phyloP scores from a whole-genome alignment of 768 basidiomycete genomes.

The Pleurotus cornucopiae region DNA sequence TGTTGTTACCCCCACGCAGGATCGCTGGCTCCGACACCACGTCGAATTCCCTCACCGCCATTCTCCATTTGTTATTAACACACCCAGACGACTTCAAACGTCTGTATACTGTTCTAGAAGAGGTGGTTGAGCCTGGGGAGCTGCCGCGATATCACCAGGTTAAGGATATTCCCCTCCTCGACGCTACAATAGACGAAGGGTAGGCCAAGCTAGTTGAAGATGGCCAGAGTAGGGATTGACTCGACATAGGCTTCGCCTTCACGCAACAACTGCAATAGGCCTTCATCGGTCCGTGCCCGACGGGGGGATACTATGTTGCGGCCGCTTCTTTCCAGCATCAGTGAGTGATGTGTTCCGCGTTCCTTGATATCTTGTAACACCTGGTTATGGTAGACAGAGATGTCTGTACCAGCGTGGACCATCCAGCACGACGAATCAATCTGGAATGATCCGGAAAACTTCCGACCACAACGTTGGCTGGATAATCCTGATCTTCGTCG shows the following conservation, averaged over 20 bases:
- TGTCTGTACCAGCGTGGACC: constrained; percentile 29
- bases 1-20: constrained; percentile 11
- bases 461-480: constrained; percentile 31
- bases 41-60: constrained; percentile 24
- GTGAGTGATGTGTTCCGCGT: constrained; percentile 12
- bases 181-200: constrained; percentile 23
- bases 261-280: constrained; percentile 31
- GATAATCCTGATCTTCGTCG: constrained; percentile 18
- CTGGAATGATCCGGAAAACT: constrained; percentile 27
- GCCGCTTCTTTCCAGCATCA: constrained; percentile 23
- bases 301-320: constrained; percentile 17
- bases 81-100: constrained; percentile 18
- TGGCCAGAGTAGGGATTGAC: not conserved
- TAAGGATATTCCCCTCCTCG: constrained; percentile 20
- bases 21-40: constrained; percentile 30
- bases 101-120: constrained; percentile 12
- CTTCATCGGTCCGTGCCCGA: constrained; percentile 26
- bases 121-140: constrained; percentile 2
- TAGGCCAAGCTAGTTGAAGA: not conserved
- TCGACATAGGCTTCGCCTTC: constrained; percentile 21
- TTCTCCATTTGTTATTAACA: constrained; percentile 17
- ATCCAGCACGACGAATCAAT: constrained; percentile 22
- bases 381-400: constrained; percentile 18
- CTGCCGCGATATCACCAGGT: constrained; percentile 14
- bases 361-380: too few relatives aligned